Base-by-base conservation (phyloP, 768 basidiomycete species). In the Mycena sanguinolenta region DNA sequence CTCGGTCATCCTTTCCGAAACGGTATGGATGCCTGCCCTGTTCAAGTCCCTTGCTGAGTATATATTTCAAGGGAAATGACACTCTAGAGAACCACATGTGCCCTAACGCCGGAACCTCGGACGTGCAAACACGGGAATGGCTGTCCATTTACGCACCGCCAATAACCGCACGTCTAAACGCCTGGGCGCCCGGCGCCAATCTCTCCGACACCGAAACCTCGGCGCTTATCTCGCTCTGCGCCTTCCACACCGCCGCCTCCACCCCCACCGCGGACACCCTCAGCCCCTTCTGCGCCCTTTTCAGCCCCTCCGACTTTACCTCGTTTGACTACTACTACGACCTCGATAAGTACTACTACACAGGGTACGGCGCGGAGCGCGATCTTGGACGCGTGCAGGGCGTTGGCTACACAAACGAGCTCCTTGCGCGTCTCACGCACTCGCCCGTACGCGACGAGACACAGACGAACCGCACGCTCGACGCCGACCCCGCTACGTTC, bases 391-490 rank as follows among this genome's bases (percentile, higher is more conserved):
- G 83, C 6, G 89, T 95, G 9, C 93, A 94, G 77, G 94, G 95
- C 36, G 91, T 96, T 4, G 96, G 95, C 8, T 97, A 93, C 77
- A 84, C 94, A 75, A 96, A 95, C 77, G 95, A 97, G 81, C 87
- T 97, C n/a, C 78, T 97, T 25, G 93, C 94, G 0, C 89, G 96
- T 14, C 85, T 97, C 50, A 93, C 91, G 0, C 84, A 84, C 19
- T 79, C 77, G 19, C 87, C 89, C 2, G 92, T 94, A 32, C 77
- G 77, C 46, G 94, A 95, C 78, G 75, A 85, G 70, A 95, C 94
- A 0, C 91, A 92, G 74, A 93, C 92, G 3, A 96, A 96, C 79
- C 79, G 79, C 13, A 95, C 94, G 0, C 85, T 96, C 32, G 90
- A 92, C 76, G 74, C 82, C 0, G 84, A 86, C 5, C 88, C 89